phyloP scores from a whole-genome alignment of 208 protist species.

The Crithidia fasciculata region DNA sequence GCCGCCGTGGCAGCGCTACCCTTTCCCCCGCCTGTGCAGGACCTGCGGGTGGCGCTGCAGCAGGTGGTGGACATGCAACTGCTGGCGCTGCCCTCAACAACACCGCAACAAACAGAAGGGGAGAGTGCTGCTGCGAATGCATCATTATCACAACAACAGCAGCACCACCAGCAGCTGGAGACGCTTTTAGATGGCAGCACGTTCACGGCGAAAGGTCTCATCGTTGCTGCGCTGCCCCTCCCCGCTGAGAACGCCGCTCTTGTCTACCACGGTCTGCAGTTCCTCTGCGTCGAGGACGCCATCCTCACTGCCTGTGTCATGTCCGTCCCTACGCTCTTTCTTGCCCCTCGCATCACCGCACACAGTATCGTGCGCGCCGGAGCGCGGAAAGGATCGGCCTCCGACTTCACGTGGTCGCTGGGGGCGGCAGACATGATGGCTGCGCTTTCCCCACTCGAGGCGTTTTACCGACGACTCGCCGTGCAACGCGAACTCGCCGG shows the following conservation, averaged over 20 bases:
- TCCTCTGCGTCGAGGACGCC: slow-evolving; percentile 77
- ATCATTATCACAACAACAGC: not conserved
- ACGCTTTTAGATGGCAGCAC: not conserved
- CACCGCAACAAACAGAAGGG: not conserved
- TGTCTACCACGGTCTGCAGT: slow-evolving; percentile 69
- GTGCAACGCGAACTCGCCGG: slow-evolving; percentile 46
- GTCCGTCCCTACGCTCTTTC: slow-evolving; percentile 66
- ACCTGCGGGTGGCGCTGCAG: slow-evolving; percentile 40
- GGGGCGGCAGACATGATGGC: slow-evolving; percentile 9
- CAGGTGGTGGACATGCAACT: slow-evolving; percentile 63
- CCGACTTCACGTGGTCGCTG: slow-evolving; percentile 12
- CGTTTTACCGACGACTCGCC: slow-evolving; percentile 31
- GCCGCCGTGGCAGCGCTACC: slow-evolving; percentile 47
- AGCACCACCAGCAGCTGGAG: too few relatives aligned
- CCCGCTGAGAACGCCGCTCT: slow-evolving; percentile 62
- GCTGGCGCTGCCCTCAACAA: slow-evolving; percentile 22
- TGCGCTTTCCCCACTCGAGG: slow-evolving; percentile 49
- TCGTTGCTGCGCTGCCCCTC: slow-evolving; percentile 68
- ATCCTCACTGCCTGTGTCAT: slow-evolving; percentile 78
- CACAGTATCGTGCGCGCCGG: slow-evolving; percentile 15
- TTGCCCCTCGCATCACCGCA: slow-evolving; percentile 34
- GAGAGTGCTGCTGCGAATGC: not conserved
- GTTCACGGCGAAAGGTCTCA: slow-evolving; percentile 56
- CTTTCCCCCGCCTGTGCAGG: slow-evolving; percentile 27
- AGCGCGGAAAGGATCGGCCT: slow-evolving; percentile 1